Evolutionary conservation across 1,139 yeast genomes (phyloP).

Genomic region (Geotrichum cucujoidarum): DNA sequence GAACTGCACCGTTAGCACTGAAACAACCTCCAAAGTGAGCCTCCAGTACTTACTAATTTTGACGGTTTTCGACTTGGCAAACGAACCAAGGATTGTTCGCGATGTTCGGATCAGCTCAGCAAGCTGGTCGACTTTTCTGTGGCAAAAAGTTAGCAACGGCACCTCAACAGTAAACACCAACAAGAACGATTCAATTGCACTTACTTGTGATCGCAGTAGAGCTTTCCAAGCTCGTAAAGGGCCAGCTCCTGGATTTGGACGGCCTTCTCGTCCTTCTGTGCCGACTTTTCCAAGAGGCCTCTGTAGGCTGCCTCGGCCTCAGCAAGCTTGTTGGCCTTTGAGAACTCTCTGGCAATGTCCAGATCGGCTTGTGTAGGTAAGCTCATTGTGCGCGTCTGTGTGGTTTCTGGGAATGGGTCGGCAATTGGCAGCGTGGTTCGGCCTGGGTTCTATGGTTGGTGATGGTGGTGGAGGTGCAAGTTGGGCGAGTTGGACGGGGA

Average conservation of each 20-base stretch:
- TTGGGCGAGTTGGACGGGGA: not conserved
- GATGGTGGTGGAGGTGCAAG: not conserved
- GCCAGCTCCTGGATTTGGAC: constrained; percentile 39
- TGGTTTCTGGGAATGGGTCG: too few relatives aligned
- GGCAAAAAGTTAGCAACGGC: constrained; percentile 22
- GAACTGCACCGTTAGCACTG: constrained; percentile 58
- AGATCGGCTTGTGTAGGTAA: constrained; percentile 21
- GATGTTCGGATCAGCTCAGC: constrained; percentile 63
- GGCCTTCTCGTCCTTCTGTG: constrained; percentile 39
- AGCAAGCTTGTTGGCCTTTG: constrained; percentile 43
- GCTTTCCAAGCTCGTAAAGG: constrained; percentile 35
- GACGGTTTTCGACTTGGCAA: constrained; percentile 93
- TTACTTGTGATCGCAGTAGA: constrained; percentile 32
- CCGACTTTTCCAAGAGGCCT: constrained; percentile 39
- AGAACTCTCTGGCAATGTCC: constrained; percentile 57
- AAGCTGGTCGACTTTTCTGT: constrained; percentile 46
- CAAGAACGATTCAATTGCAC: constrained; percentile 9
- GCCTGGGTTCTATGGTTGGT: not conserved
- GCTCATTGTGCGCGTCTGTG: constrained; percentile 16
- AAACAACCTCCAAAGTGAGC: constrained; percentile 28
- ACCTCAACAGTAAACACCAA: constrained; percentile 5
- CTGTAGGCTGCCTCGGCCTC: constrained; percentile 57
- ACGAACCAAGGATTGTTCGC: constrained; percentile 58
- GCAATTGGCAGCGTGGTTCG: too few relatives aligned
- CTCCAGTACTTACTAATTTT: constrained; percentile 57